Evolutionary conservation across 148 eudicot genomes (phyloP), one percentile per base, ranked within the genome.

Genomic region (Cornus kousa): DNA sequence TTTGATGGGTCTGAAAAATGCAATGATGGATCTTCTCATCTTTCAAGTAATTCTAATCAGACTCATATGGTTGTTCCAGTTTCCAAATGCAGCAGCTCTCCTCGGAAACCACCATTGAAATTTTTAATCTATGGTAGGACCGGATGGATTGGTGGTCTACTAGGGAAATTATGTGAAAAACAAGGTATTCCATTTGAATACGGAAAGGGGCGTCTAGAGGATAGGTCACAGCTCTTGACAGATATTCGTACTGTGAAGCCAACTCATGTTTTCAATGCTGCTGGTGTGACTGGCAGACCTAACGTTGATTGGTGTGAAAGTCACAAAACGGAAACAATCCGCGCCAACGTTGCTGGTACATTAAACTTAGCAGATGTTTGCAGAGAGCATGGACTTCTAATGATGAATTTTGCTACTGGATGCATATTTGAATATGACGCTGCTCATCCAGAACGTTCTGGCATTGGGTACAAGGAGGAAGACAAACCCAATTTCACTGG

Each of bases 261-360:
- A 5, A 88, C 90, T 16, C 93, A 90, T 81, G 93, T 90, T 37
- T 83, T 88, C 33, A 90, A 90, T 80, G 87, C 93, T 79, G 91
- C 93, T 85, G 93, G 93, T 65, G 87, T 90, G 55, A 90, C 93
- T 17, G 93, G 93, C 33, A 84, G 93, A 71, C 93, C 93, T 33
- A 90, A 90, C 82, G 93, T 90, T 24, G 93, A 90, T 79, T 90
- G 93, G 93, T 90, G 93, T 80, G 93, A 90, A 80, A 60, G 79
- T 46, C 93, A 90, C 79, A 90, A 87, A 81, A 79, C 91, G 10
- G 93, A 90, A 82, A 90, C 93, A 40, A 90, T 90, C 72, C 85
- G 93, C 23, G 68, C 89, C 57, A 90, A 90, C 72, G 93, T 88
- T 74, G 86, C 85, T 70, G 93, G 93, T 66, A 88, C 93, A 1